Evolutionary conservation across 225 moss, liverwort and hornwort genomes (phyloP).

Genomic region (Pleurozium schreberi): DNA sequence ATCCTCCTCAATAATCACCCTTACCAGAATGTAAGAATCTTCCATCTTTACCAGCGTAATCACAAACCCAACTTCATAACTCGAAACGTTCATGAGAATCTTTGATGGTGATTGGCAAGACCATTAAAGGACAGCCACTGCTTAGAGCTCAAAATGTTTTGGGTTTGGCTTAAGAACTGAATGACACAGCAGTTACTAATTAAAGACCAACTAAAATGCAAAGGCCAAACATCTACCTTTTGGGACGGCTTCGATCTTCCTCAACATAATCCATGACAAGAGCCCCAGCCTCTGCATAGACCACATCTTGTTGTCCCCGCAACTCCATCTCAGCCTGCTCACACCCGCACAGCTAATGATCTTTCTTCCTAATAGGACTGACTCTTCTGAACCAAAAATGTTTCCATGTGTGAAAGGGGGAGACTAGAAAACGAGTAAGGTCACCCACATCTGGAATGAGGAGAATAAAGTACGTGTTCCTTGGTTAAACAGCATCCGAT

Average conservation of each 20-base stretch:
- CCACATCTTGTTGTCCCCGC: constrained; percentile 94
- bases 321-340: constrained; percentile 96
- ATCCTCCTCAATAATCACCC: background rate
- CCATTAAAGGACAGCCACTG: background rate
- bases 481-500: background rate
- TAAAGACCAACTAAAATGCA: background rate
- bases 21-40: background rate
- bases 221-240: constrained; percentile 45
- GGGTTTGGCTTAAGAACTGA: background rate
- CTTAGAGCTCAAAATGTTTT: background rate
- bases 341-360: constrained; percentile 32
- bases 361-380: background rate
- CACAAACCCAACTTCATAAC: background rate
- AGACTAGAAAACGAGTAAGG: background rate
- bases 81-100: background rate
- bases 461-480: background rate
- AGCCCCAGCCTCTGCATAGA: constrained; percentile 70
- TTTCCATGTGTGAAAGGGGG: background rate
- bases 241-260: constrained; percentile 90
- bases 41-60: background rate
- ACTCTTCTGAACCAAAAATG: background rate
- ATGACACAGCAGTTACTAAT: background rate
- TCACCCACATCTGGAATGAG: background rate
- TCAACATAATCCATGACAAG: constrained; percentile 98
- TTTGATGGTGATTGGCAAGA: background rate